Evolutionary conservation across 148 eudicot genomes (phyloP).

Genomic region (Gaultheria prostrata): DNA sequence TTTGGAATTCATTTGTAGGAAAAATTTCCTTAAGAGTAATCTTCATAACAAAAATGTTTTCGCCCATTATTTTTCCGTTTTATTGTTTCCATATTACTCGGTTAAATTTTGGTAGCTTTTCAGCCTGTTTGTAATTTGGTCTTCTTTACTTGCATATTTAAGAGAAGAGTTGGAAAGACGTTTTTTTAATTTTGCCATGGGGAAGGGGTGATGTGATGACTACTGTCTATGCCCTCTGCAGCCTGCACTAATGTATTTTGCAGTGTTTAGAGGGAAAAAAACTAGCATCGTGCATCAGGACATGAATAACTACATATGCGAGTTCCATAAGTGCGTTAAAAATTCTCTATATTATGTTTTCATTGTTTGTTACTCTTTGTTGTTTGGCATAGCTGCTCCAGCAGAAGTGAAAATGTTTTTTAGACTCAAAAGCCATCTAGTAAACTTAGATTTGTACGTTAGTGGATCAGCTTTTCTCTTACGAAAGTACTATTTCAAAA

Average conservation of each 20-base stretch:
- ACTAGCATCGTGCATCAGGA: neutral
- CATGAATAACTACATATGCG: neutral
- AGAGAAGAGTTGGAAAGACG: neutral
- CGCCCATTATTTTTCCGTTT: neutral
- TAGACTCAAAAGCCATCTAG: neutral
- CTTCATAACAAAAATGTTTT: neutral
- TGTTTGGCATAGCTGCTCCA: neutral
- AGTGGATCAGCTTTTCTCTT: neutral
- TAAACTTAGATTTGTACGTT: neutral
- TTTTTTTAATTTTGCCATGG: neutral
- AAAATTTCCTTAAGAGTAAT: neutral
- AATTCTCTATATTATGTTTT: neutral
- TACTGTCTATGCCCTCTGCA: neutral
- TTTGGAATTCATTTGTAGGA: neutral
- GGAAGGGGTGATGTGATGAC: neutral
- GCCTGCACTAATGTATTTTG: neutral
- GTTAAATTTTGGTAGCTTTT: neutral
- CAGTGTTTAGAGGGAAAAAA: neutral
- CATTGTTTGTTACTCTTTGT: neutral
- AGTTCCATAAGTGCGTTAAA: neutral
- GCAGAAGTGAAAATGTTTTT: neutral
- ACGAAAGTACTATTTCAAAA: neutral
- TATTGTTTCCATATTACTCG: neutral
- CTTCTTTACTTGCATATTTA: neutral
- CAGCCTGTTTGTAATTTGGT: neutral